Conservation (phyloP, 2,329 filamentous ascomycete species). For the Chrysoporthe deuterocubensis region DNA sequence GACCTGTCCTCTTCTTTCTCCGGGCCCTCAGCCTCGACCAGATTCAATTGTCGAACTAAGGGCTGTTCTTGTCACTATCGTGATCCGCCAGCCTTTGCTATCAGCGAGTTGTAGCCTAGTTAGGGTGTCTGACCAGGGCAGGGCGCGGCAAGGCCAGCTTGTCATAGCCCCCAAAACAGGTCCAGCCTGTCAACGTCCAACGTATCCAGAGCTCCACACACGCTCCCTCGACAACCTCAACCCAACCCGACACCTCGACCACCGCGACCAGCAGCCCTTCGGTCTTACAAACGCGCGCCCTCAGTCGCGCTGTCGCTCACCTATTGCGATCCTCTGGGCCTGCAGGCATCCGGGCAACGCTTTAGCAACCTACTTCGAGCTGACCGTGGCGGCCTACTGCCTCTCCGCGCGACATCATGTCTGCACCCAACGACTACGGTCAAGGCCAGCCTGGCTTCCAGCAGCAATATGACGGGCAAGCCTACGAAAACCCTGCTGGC, state of each 20-base stretch:
- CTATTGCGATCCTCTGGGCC: conserved; percentile 23
- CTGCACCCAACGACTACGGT: conserved; percentile 60
- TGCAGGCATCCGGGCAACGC: conserved; percentile 17
- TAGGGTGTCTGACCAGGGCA: neutral
- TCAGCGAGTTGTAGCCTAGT: neutral
- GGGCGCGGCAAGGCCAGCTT: conserved; percentile 26
- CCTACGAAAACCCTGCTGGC: conserved; percentile 44
- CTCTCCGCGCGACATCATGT: conserved; percentile 50
- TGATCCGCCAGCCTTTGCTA: neutral
- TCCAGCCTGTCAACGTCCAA: conserved; percentile 18
- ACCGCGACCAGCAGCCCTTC: conserved; percentile 9
- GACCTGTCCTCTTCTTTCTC: conserved; percentile 3
- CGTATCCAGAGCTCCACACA: conserved; percentile 19
- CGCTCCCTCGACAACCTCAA: conserved; percentile 20
- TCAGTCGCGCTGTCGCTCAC: neutral
- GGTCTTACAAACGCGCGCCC: neutral
- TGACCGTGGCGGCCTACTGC: conserved; percentile 30
- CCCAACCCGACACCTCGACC: conserved; percentile 13
- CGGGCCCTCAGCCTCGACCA: neutral
- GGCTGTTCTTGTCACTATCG: neutral
- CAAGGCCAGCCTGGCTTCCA: conserved; percentile 48
- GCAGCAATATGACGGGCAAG: conserved; percentile 40
- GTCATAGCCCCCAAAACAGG: conserved; percentile 23
- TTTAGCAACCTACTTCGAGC: conserved; percentile 33
- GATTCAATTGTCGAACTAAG: neutral